Conservation (phyloP, 2,329 filamentous ascomycete species). For the Aotearoamyces nothofagi region DNA sequence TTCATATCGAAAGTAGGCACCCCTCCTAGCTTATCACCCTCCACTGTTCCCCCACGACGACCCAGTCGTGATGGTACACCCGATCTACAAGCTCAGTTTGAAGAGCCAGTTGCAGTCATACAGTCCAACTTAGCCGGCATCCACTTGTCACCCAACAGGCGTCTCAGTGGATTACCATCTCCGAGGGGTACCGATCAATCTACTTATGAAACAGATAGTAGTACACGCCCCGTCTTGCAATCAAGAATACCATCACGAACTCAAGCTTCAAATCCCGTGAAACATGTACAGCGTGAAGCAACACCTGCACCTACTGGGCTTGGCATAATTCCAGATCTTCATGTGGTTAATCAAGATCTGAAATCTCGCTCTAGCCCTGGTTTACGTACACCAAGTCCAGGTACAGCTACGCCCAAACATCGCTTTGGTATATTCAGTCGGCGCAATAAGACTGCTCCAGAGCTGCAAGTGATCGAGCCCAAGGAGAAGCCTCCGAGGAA, state of each 20-base stretch:
- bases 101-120: conserved; percentile 36
- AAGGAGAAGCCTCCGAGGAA: conserved; percentile 47
- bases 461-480: conserved; percentile 33
- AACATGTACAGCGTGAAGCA: conserved; percentile 14
- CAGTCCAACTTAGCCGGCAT: conserved; percentile 38
- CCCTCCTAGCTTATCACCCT: background rate
- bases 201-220: no score
- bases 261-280: conserved; percentile 18
- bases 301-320: conserved; percentile 16
- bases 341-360: conserved; percentile 9
- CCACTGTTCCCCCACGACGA: conserved; percentile 31
- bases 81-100: conserved; percentile 40
- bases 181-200: no score
- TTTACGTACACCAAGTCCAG: conserved; percentile 38
- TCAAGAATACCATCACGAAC: conserved; percentile 21
- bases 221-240: no score
- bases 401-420: conserved; percentile 38
- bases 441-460: conserved; percentile 48
- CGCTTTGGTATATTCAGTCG: conserved; percentile 69
- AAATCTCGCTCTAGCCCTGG: conserved; percentile 16
- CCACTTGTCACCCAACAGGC: conserved; percentile 9
- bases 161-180: conserved; percentile 8
- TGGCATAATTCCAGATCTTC: conserved; percentile 16
- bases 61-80: conserved; percentile 57
- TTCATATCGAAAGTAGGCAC: conserved; percentile 6